Base-by-base conservation (phyloP, 306 rosid genomes). In the Dalbergia oliveri region DNA sequence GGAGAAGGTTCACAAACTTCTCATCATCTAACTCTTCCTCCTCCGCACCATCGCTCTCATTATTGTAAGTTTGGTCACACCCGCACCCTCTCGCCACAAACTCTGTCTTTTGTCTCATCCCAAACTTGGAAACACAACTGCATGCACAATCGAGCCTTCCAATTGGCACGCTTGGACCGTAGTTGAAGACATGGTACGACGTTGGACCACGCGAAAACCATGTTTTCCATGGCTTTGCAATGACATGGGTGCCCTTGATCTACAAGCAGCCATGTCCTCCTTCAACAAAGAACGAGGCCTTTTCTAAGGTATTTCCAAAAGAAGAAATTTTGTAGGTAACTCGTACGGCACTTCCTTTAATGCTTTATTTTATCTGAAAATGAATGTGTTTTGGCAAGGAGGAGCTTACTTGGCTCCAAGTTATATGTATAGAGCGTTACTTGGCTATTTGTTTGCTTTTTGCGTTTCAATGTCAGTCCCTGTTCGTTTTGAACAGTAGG, bases 1-100 rank as follows among this genome's bases (percentile, higher is more conserved):
- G 70, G 14, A 90, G 67, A 21, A 67, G 82, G 70, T 81, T 82
- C 58, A 88, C 88, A 12, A 85, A 77, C 31, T 44, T 68, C 50
- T 26, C 31, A 26, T 10, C 23, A 35, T 86, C 91, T 64, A 64
- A 53, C 35, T 80, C 82, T 79, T 26, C 31, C 31, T 69, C 84
- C 13, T 54, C 16, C 6, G 31, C 39, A 0, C 12, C 82, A 77
- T 51, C 21, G 1, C 21, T 64, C 31, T 31, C 39, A 1, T 31
- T 21, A 26, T 26, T 26, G 1, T 2, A 26, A 49, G 26, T 31
- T 5, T 58, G 58, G 69, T 43, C n/a, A 21, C 31, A 26, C 31
- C 31, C 31, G 31, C 70, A 66, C 82, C 54, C 77, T 73, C 62
- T 72, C 5, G 11, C 70, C 75, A 9, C 58, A 26, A 45, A 73